phyloP scores from a whole-genome alignment of 352 stramenopile species.

The Halophytophthora polymorphica region DNA sequence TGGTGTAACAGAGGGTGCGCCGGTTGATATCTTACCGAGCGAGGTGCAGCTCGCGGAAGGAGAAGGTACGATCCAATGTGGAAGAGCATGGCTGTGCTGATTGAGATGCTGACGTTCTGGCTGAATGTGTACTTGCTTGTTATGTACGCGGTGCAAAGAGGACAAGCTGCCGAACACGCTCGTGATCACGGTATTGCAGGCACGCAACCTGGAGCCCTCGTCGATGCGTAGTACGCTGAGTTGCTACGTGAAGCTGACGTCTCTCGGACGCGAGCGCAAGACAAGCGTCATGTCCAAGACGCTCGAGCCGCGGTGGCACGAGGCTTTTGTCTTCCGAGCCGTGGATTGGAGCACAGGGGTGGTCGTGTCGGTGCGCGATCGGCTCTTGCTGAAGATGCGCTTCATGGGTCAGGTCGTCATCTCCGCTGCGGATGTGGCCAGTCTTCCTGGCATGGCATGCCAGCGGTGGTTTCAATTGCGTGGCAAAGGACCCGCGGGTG shows the following conservation, averaged over 20 bases:
- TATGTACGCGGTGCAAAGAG: conserved; percentile 12
- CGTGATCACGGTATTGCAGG: conserved; percentile 68
- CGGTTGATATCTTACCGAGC: conserved; percentile 56
- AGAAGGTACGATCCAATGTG: conserved; percentile 10
- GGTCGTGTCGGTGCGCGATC: conserved; percentile 64
- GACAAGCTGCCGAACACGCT: conserved; percentile 72
- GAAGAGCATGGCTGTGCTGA: not conserved
- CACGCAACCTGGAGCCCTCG: conserved; percentile 41
- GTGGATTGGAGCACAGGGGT: conserved; percentile 64
- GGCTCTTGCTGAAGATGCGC: conserved; percentile 71
- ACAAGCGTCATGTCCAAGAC: conserved; percentile 65
- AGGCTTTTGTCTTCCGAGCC: conserved; percentile 72
- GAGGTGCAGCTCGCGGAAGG: conserved; percentile 53
- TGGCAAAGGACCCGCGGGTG: conserved; percentile 35
- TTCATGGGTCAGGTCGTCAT: conserved; percentile 65
- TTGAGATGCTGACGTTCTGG: not conserved
- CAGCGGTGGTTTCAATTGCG: conserved; percentile 57
- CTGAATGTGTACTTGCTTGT: not conserved
- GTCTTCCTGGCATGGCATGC: conserved; percentile 49
- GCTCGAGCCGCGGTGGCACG: conserved; percentile 68
- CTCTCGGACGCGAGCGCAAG: conserved; percentile 61
- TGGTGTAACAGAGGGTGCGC: conserved; percentile 17
- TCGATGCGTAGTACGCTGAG: conserved; percentile 58
- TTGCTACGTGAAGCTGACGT: conserved; percentile 74
- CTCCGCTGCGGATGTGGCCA: conserved; percentile 50